Conservation (phyloP, 169 alveolate genomes). For the Plasmodium billcollinsi region DNA sequence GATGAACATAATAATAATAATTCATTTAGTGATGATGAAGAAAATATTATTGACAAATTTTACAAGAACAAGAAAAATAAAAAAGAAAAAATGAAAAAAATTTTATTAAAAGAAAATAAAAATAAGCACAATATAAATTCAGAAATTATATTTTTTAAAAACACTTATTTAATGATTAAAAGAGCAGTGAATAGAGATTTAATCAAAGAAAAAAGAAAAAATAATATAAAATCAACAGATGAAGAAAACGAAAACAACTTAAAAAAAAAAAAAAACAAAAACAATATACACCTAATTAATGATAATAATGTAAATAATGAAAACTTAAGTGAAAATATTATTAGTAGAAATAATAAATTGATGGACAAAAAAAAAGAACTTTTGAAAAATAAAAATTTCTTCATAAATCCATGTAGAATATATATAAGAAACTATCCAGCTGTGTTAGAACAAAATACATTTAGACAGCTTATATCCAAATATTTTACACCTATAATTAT, state of each 20-base stretch:
- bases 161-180: conserved; percentile 68
- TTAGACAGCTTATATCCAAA: conserved; percentile 54
- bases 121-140: conserved; percentile 10
- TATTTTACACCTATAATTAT: conserved; percentile 75
- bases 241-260: conserved; percentile 18
- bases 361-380: conserved; percentile 61
- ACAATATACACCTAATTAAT: conserved; percentile 63
- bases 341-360: conserved; percentile 50
- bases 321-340: conserved; percentile 21
- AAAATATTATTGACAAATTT: conserved; percentile 68
- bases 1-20: conserved; percentile 5
- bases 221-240: conserved; percentile 12
- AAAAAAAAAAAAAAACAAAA: conserved; percentile 39
- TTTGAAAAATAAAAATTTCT: conserved; percentile 70
- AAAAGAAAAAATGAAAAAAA: conserved; percentile 67
- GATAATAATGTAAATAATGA: conserved; percentile 72
- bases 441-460: conserved; percentile 40
- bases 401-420: conserved; percentile 75
- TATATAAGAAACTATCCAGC: conserved; percentile 71
- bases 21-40: not conserved
- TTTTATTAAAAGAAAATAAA: conserved; percentile 27
- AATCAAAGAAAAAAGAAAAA: conserved; percentile 50
- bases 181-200: conserved; percentile 70
- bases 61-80: conserved; percentile 48
- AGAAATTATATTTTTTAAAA: conserved; percentile 65